Evolutionary conservation across 2,329 filamentous ascomycete genomes (phyloP).

Genomic region (Phialophora chinensis): DNA sequence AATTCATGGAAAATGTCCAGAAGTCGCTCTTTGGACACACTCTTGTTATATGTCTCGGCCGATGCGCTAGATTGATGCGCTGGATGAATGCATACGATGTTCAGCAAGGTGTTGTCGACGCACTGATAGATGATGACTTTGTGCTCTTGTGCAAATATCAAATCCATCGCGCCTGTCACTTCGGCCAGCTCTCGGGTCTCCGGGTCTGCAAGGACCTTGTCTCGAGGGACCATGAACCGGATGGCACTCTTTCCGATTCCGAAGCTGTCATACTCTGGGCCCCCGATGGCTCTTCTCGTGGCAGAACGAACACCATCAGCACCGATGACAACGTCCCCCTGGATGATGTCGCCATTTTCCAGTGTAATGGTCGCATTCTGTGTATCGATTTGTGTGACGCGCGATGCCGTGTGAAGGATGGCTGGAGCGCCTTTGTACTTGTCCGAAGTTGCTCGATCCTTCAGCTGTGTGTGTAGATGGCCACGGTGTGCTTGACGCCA

Average conservation of each 20-base stretch:
- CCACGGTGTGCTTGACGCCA: background rate
- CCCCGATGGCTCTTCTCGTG: constrained; percentile 24
- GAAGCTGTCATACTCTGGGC: constrained; percentile 36
- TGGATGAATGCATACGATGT: too few species aligned
- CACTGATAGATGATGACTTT: constrained; percentile 23
- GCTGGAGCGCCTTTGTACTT: constrained; percentile 33
- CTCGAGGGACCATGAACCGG: constrained; percentile 46
- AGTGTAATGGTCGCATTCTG: constrained; percentile 1
- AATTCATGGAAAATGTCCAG: background rate
- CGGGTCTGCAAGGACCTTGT: constrained; percentile 42
- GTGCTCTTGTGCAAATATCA: background rate
- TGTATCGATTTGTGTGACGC: background rate
- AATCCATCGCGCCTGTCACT: constrained; percentile 14
- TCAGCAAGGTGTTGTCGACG: constrained; percentile 30
- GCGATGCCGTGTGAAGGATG: background rate
- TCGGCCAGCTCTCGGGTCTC: constrained; percentile 41
- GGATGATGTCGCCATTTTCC: constrained; percentile 22
- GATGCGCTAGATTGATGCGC: too few species aligned
- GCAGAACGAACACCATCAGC: constrained; percentile 26
- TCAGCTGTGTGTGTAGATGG: background rate
- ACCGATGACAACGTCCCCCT: constrained; percentile 30
- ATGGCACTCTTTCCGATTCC: constrained; percentile 39
- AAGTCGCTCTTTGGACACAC: too few species aligned
- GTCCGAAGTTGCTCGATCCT: background rate
- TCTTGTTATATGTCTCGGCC: too few species aligned